A percentile compares a stretch with the other conserved stretches of the same genome.
phyloP scores from a whole-genome alignment of 345 rosid species.

The Acer yangbiense region DNA sequence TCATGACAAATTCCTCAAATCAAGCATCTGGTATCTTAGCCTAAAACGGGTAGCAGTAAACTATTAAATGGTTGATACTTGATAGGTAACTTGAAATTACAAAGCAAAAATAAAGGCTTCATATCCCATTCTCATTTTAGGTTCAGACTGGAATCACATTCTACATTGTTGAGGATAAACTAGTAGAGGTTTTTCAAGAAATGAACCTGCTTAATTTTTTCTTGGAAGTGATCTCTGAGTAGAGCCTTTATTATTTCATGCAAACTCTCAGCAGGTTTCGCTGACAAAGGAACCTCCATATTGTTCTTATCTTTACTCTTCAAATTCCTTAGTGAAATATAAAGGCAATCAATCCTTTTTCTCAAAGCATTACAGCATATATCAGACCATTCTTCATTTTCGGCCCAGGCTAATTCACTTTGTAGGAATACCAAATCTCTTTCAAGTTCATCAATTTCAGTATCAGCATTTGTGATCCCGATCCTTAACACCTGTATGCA shows the following conservation, averaged over 20 bases:
- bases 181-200: slow-evolving; percentile 13
- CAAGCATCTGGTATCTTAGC: not conserved
- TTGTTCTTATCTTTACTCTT: slow-evolving; percentile 38
- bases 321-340: slow-evolving; percentile 34
- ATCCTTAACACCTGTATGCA: slow-evolving; percentile 58
- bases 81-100: not conserved
- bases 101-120: not conserved
- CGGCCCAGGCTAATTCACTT: slow-evolving; percentile 52
- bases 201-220: slow-evolving; percentile 46
- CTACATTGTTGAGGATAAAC: not conserved
- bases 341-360: slow-evolving; percentile 41
- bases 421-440: slow-evolving; percentile 40
- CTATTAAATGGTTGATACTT: not conserved
- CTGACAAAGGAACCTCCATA: slow-evolving; percentile 31
- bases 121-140: not conserved
- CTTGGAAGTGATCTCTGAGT: slow-evolving; percentile 25
- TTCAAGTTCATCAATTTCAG: slow-evolving; percentile 56
- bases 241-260: slow-evolving; percentile 44
- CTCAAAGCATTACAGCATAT: slow-evolving; percentile 48
- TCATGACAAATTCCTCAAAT: slow-evolving; percentile 7
- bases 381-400: slow-evolving; percentile 53
- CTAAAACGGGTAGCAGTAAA: not conserved
- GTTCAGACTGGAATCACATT: slow-evolving; percentile 9
- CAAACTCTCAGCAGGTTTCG: slow-evolving; percentile 44
- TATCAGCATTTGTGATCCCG: slow-evolving; percentile 51